phyloP scores from a whole-genome alignment of 1,139 yeast species.

The Candida pseudoviswanathii region DNA sequence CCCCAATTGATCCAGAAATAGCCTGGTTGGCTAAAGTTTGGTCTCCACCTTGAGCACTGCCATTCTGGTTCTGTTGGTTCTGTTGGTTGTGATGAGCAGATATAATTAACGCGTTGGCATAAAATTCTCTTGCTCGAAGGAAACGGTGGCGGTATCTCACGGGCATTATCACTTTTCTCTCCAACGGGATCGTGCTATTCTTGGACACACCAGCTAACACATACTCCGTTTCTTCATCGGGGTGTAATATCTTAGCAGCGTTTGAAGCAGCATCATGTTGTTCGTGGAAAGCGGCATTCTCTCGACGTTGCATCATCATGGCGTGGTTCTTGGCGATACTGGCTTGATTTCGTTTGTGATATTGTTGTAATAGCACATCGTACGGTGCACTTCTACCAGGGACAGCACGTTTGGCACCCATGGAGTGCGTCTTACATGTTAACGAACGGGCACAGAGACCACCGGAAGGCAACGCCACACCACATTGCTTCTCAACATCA shows the following conservation, averaged over 20 bases:
- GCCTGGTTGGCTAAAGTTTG: slow-evolving; percentile 54
- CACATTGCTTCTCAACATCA: slow-evolving; percentile 95
- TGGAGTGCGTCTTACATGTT: slow-evolving; percentile 96
- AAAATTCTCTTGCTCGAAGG: slow-evolving; percentile 80
- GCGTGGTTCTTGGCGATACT: slow-evolving; percentile 83
- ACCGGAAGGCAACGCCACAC: slow-evolving; percentile 90
- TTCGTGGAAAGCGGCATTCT: slow-evolving; percentile 45
- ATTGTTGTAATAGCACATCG: slow-evolving; percentile 82
- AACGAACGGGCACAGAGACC: slow-evolving; percentile 92
- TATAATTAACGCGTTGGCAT: slow-evolving; percentile 60
- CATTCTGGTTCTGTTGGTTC: slow-evolving; percentile 13
- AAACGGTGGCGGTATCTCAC: slow-evolving; percentile 70
- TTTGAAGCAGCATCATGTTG: slow-evolving; percentile 21
- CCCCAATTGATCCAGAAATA: slow-evolving; percentile 62
- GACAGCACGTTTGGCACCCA: slow-evolving; percentile 97
- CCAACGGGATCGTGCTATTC: slow-evolving; percentile 81
- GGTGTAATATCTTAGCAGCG: slow-evolving; percentile 45
- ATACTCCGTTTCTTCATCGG: slow-evolving; percentile 92
- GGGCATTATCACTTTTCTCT: slow-evolving; percentile 72
- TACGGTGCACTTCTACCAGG: slow-evolving; percentile 91
- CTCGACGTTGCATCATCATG: slow-evolving; percentile 56
- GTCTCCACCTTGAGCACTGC: slow-evolving; percentile 17
- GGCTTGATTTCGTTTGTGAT: slow-evolving; percentile 91
- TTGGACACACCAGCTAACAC: slow-evolving; percentile 90
- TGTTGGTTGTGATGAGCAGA: slow-evolving; percentile 28